These are phyloP conservation scores for Persicaria tinctoria DNA, from an alignment of 148 eudicot species.

Conservation along the genomic window DNA sequence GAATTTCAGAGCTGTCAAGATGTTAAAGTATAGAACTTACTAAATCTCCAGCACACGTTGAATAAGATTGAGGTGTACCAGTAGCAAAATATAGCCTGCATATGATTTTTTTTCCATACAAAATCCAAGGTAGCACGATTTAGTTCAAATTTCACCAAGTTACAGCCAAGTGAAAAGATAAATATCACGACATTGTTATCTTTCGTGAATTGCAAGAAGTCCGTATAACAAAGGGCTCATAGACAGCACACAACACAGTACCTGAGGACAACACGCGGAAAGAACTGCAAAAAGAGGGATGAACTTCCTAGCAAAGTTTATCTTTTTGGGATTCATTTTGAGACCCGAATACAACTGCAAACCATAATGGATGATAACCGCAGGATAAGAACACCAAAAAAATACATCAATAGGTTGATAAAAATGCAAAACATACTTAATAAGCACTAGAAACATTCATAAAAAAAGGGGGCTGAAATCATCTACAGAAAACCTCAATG, in stretches of 20 bases:
- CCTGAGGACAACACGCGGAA: constrained; percentile 75
- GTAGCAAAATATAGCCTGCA: constrained; percentile 86
- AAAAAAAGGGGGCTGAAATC: no score
- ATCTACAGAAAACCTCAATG: not conserved
- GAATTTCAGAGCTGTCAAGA: not conserved
- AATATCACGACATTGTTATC: no score
- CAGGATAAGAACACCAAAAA: not conserved
- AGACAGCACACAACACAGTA: constrained; percentile 13
- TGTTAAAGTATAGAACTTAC: constrained; percentile 29
- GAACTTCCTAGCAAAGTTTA: constrained; percentile 66
- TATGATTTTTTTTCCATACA: not conserved
- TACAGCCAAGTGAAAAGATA: not conserved
- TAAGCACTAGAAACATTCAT: no score
- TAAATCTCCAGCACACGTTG: constrained; percentile 64
- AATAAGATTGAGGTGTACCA: constrained; percentile 82
- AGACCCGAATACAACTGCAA: constrained; percentile 79
- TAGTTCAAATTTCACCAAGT: not conserved
- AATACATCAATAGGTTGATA: not conserved
- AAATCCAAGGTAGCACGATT: not conserved
- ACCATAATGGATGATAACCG: constrained; percentile 14
- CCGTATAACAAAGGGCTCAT: not conserved
- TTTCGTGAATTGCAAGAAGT: not conserved
- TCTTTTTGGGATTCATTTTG: constrained; percentile 78
- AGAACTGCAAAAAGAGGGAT: constrained; percentile 68
- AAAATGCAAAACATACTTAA: no score